phyloP scores from a whole-genome alignment of 305 asterid genomes.

The Solanum hybrid region DNA sequence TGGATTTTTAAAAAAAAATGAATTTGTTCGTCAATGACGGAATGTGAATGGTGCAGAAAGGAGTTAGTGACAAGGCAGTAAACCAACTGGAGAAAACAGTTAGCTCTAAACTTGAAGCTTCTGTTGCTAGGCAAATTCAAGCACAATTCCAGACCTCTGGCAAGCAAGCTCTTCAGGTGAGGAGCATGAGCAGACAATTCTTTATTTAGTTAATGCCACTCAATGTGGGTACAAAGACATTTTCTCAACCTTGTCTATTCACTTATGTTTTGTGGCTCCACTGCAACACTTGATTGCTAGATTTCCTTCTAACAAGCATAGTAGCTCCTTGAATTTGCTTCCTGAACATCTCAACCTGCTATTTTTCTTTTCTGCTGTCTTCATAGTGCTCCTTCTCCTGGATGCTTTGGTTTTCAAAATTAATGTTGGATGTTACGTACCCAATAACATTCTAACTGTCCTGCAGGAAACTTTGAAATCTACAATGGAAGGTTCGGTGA shows the following conservation, averaged over 20 bases:
- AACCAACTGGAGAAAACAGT: slow-evolving; percentile 76
- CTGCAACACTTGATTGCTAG: neutral
- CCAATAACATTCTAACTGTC: slow-evolving; percentile 8
- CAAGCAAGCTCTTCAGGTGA: slow-evolving; percentile 87
- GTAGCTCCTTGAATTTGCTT: neutral
- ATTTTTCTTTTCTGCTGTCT: neutral
- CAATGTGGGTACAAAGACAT: neutral
- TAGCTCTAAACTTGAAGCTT: slow-evolving; percentile 66
- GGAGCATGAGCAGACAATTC: slow-evolving; percentile 1
- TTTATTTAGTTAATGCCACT: neutral
- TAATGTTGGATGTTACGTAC: neutral
- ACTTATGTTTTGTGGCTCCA: neutral
- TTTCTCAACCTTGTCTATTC: neutral
- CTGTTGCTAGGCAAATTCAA: slow-evolving; percentile 77
- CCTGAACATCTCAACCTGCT: neutral
- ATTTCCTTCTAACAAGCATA: neutral
- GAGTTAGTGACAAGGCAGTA: slow-evolving; percentile 81
- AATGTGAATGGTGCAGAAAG: slow-evolving; percentile 53
- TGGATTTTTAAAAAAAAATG: neutral
- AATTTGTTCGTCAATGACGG: slow-evolving; percentile 11
- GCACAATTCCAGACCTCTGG: slow-evolving; percentile 87
- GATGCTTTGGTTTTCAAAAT: neutral
- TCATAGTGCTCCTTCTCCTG: neutral
- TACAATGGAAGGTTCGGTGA: slow-evolving; percentile 63
- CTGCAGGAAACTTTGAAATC: slow-evolving; percentile 74